Evolutionary conservation across 306 rosid species (phyloP), one percentile per base, ranked within the genome.

Genomic region (Sechiopsis laciniata): DNA sequence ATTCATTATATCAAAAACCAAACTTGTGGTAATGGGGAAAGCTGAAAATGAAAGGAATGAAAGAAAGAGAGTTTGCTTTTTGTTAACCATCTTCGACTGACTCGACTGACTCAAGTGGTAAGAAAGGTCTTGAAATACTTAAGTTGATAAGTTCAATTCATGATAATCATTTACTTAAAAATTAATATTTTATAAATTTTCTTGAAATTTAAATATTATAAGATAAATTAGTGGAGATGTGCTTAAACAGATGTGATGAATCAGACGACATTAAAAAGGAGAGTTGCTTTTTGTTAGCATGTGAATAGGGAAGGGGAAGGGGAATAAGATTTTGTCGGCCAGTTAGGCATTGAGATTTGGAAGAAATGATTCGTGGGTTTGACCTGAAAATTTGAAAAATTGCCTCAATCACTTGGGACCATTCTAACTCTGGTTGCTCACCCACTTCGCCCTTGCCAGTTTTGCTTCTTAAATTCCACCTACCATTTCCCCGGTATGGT

Each of bases 311-410:
- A 2, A 26, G 20, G 7, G 14, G 20, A 22, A 48, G 57, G 21
- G 73, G 55, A 48, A 22, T 57, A 22, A 69, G 73, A 46, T 48
- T 69, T 69, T 69, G 73, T 69, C 73, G 73, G 73, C 73, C 73
- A 69, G 58, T 69, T 24, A 0, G 58, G 54, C 17, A 8, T 21
- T 69, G 29, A 69, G 58, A 50, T 69, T 69, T 40, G 71, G 5
- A 40, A n/a, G 53, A 65, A 40, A 65, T 65, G 52, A 65, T 62
- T 50, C 12, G 19, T 32, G 19, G 73, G 73, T 69, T 69, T 69
- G 58, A 69, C 73, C 32, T 67, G 55, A 46, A 21, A 17, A 69
- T 20, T 48, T 68, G 73, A 68, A 68, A 48, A 21, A 48, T 21
- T 48, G 57, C 57, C 11, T 68, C 73, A 45, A 69, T 19, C 15